A percentile compares a stretch with the other conserved stretches of the same genome.
phyloP scores from a whole-genome alignment of 352 stramenopile species.

The Pythium myriotylum region DNA sequence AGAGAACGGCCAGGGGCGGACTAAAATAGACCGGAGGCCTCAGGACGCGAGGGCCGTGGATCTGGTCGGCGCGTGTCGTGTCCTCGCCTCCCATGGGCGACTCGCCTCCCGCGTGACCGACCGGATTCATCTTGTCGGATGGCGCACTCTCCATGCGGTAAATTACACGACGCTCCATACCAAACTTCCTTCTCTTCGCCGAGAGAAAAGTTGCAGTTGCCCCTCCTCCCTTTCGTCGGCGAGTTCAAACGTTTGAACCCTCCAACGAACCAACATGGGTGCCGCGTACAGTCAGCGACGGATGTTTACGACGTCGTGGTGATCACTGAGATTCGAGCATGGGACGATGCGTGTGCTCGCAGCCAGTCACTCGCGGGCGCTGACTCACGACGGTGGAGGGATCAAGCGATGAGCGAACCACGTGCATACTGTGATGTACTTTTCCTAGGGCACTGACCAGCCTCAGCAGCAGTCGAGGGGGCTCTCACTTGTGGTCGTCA shows the following conservation, averaged over 20 bases:
- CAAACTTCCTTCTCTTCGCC: not conserved
- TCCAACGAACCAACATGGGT: not conserved
- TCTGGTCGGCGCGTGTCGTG: not conserved
- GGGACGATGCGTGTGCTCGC: too few relatives aligned
- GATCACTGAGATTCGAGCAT: too few relatives aligned
- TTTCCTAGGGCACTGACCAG: too few relatives aligned
- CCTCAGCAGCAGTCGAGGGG: too few relatives aligned
- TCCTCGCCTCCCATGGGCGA: not conserved
- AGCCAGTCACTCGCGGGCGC: too few relatives aligned
- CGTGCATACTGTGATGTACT: too few relatives aligned
- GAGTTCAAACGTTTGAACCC: conserved; percentile 4
- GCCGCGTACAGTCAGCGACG: too few relatives aligned
- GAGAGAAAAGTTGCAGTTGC: not conserved
- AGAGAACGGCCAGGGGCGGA: conserved; percentile 22
- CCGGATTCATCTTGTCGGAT: conserved; percentile 4
- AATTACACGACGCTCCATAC: not conserved
- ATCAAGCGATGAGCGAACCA: too few relatives aligned
- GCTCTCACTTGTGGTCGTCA: too few relatives aligned
- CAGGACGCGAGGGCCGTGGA: conserved; percentile 3
- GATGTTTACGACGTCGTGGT: too few relatives aligned
- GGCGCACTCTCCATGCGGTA: not conserved
- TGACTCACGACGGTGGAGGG: too few relatives aligned
- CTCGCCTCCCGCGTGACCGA: conserved; percentile 18
- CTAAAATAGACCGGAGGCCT: conserved; percentile 29
- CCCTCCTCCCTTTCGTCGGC: not conserved